Evolutionary conservation across 2,329 filamentous ascomycete species (phyloP).

Genomic region (Calycina herbarum): DNA sequence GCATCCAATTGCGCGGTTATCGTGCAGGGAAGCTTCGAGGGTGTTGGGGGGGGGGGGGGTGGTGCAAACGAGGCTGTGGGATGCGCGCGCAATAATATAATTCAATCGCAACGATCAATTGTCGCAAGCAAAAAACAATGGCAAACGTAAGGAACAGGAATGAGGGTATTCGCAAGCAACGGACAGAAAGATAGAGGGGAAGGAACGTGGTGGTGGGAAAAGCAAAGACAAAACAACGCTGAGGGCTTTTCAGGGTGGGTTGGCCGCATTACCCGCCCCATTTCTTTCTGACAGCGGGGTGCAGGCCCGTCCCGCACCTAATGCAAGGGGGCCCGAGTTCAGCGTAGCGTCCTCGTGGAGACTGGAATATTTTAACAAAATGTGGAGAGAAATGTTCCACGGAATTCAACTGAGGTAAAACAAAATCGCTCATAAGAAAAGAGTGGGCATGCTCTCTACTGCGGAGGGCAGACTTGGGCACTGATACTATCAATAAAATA

Average conservation of each 20-base stretch:
- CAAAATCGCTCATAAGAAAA: too few relatives aligned
- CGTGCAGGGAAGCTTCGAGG: background rate
- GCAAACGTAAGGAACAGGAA: background rate
- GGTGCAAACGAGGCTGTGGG: background rate
- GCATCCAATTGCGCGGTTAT: background rate
- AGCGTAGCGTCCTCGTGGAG: background rate
- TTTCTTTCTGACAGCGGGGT: slow-evolving; percentile 2
- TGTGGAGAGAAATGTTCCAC: too few relatives aligned
- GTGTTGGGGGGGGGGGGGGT: background rate
- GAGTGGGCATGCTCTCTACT: too few relatives aligned
- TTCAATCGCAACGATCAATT: background rate
- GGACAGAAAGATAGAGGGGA: background rate
- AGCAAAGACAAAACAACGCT: background rate
- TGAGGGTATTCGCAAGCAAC: background rate
- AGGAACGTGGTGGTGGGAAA: background rate
- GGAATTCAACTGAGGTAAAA: too few relatives aligned
- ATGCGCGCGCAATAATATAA: background rate
- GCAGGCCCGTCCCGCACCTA: background rate
- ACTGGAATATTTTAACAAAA: background rate
- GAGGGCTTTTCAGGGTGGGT: slow-evolving; percentile 1
- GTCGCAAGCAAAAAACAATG: background rate
- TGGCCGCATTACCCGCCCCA: background rate
- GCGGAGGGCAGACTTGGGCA: too few relatives aligned
- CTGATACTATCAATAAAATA: too few relatives aligned
- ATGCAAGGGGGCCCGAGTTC: background rate